Evolutionary conservation across 371 early-diverging fungal genomes (phyloP).

Genomic region (Mortierella sp.): DNA sequence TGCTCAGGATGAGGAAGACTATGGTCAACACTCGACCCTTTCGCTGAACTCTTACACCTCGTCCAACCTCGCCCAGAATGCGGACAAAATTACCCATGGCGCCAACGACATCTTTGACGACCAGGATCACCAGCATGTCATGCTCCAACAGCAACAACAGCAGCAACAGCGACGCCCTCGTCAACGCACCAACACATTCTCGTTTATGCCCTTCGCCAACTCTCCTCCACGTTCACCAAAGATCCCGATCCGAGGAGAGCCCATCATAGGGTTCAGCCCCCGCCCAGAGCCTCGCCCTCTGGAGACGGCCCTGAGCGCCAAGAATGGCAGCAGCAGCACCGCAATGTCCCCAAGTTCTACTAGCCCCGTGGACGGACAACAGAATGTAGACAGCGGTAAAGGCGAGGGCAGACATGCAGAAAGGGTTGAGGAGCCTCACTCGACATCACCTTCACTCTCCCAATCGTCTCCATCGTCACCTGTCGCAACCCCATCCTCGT

Average conservation of each 20-base stretch:
- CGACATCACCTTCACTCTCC: background rate
- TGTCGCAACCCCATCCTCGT: background rate
- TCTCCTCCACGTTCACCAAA: slow-evolving; percentile 9
- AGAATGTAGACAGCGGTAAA: background rate
- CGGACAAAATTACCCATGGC: background rate
- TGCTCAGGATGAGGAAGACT: background rate
- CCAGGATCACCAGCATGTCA: slow-evolving; percentile 1
- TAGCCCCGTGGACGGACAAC: background rate
- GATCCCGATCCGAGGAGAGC: background rate
- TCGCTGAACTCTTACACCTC: background rate
- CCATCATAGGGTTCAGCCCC: background rate
- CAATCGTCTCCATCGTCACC: background rate
- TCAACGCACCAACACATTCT: slow-evolving; percentile 3
- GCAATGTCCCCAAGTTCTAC: no score
- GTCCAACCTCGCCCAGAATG: background rate
- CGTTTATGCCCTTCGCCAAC: background rate
- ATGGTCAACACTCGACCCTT: background rate
- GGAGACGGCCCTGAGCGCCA: background rate
- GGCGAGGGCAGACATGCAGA: background rate
- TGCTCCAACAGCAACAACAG: slow-evolving; percentile 10
- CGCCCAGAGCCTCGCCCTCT: background rate
- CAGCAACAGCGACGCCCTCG: background rate
- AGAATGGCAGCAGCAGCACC: no score
- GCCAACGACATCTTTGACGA: slow-evolving; percentile 18
- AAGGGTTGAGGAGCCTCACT: background rate